Evolutionary conservation across 78 protist genomes (phyloP).

Genomic region (Dictyostelium brefeldianum): DNA sequence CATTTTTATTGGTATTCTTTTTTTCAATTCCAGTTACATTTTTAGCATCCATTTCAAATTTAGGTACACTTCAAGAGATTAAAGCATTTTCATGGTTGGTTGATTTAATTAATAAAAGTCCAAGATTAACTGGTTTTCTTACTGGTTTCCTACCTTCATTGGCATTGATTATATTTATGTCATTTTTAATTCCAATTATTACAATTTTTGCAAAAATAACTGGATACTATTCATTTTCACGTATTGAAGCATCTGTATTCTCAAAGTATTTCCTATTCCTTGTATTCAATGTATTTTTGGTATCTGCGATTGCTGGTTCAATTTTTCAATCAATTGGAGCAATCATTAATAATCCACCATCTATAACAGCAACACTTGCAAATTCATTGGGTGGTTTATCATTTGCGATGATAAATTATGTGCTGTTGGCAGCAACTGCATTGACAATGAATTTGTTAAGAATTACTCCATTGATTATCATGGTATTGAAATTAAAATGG

Average conservation of each 20-base stretch:
- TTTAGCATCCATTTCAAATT: constrained; percentile 8
- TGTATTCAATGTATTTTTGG: constrained; percentile 68
- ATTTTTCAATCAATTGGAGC: constrained; percentile 40
- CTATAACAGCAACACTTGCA: constrained; percentile 10
- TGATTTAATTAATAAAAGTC: background rate
- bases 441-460: background rate
- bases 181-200: constrained; percentile 28
- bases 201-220: background rate
- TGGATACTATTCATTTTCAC: constrained; percentile 10
- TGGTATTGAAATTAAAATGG: background rate
- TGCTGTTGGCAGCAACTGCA: constrained; percentile 11
- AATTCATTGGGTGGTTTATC: constrained; percentile 35
- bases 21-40: constrained; percentile 56
- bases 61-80: constrained; percentile 41
- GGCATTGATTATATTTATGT: constrained; percentile 58
- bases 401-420: constrained; percentile 34
- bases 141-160: constrained; percentile 42
- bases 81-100: constrained; percentile 46
- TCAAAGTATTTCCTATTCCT: constrained; percentile 62
- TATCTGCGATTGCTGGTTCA: constrained; percentile 50
- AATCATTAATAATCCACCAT: constrained; percentile 26
- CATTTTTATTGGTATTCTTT: constrained; percentile 34
- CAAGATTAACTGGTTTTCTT: constrained; percentile 13
- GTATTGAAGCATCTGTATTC: constrained; percentile 9
- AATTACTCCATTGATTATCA: background rate